Evolutionary conservation across 441 rosid genomes (phyloP).

Genomic region (Populus hybrid): DNA sequence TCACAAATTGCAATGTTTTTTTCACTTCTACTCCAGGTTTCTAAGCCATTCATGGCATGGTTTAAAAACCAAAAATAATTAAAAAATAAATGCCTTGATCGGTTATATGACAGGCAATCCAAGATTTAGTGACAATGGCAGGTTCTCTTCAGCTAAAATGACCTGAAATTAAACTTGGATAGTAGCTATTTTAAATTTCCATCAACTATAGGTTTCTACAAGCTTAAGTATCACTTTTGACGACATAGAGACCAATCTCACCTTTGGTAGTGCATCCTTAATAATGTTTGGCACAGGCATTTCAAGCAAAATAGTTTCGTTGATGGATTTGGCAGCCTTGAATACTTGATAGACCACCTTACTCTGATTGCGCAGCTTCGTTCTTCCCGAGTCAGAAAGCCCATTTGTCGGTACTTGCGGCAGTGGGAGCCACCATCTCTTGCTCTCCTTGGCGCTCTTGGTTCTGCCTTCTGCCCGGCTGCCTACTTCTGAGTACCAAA

Average conservation of each 20-base stretch:
- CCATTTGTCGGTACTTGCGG: constrained; percentile 90
- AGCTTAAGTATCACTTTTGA: background rate
- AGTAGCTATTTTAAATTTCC: background rate
- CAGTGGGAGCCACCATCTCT: constrained; percentile 95
- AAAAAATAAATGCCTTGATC: background rate
- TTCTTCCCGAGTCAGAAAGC: constrained; percentile 65
- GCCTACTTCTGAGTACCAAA: constrained; percentile 85
- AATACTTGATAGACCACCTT: constrained; percentile 80
- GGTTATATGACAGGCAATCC: too few relatives aligned
- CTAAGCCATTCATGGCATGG: background rate
- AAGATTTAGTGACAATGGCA: background rate
- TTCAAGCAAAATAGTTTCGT: constrained; percentile 77
- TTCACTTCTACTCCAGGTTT: background rate
- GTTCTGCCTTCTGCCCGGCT: constrained; percentile 76
- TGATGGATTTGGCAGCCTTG: constrained; percentile 92
- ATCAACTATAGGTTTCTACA: background rate
- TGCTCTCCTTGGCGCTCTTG: constrained; percentile 65
- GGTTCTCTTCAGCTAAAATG: background rate
- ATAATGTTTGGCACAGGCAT: constrained; percentile 74
- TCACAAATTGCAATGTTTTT: background rate
- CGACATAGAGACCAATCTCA: constrained; percentile 24
- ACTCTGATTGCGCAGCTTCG: constrained; percentile 52
- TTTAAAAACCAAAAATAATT: too few relatives aligned
- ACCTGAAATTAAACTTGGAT: background rate
- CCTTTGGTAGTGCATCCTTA: constrained; percentile 80